Conservation (phyloP, 208 protist species). For the Crithidia brevicula region DNA sequence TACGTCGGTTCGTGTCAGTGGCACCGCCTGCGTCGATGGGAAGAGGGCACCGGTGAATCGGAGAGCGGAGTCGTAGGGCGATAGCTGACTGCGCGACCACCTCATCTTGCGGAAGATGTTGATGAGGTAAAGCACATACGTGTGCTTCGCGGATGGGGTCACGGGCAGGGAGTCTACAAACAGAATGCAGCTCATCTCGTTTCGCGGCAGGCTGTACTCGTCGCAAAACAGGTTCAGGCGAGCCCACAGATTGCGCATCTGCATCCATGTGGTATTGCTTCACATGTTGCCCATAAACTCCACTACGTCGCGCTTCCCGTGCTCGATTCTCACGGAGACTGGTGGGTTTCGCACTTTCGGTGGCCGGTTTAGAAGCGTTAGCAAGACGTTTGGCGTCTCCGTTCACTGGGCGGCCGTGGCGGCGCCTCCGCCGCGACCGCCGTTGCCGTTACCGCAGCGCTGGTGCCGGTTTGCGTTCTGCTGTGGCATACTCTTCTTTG, state of each 20-base stretch:
- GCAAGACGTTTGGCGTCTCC: neutral
- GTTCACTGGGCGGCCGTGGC: conserved; percentile 1
- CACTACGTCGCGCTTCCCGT: neutral
- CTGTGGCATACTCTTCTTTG: neutral
- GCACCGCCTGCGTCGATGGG: conserved; percentile 1
- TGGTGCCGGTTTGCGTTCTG: neutral
- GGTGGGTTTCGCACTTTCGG: neutral
- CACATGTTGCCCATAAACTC: neutral
- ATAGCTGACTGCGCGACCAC: conserved; percentile 1
- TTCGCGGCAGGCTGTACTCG: neutral
- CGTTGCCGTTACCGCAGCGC: neutral
- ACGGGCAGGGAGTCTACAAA: conserved; percentile 10
- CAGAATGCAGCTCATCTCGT: conserved; percentile 1
- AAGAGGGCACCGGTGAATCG: neutral
- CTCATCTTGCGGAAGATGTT: conserved; percentile 20
- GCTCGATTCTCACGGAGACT: neutral
- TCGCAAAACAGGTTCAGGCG: conserved; percentile 5
- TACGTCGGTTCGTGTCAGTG: conserved; percentile 9
- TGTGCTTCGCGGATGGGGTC: conserved; percentile 5
- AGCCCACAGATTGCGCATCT: conserved; percentile 19
- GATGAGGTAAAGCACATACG: conserved; percentile 17
- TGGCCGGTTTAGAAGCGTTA: neutral
- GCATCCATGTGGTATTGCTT: conserved; percentile 13
- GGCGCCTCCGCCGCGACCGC: neutral
- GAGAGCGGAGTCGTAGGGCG: conserved; percentile 11